phyloP scores from a whole-genome alignment of 495 filamentous ascomycete genomes.

The Penicillium paradoxum region DNA sequence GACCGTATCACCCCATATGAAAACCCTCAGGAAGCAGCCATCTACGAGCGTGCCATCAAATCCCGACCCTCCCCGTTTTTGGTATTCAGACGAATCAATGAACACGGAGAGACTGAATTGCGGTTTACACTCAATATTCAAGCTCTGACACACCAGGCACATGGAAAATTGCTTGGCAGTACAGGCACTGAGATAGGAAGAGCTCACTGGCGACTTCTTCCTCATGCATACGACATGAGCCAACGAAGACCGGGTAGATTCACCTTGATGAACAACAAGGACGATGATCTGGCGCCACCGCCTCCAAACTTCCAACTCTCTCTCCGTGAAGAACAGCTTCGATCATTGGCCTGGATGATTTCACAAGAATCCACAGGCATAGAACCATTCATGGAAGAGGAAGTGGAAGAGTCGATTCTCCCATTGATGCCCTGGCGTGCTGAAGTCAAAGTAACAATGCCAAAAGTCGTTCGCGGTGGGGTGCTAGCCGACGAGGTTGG shows the following conservation, averaged over 20 bases:
- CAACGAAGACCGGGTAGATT: slow-evolving; percentile 33
- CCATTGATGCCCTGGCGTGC: slow-evolving; percentile 56
- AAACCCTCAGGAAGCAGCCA: slow-evolving; percentile 39
- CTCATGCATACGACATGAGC: slow-evolving; percentile 37
- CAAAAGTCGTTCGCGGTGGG: slow-evolving; percentile 55
- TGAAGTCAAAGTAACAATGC: slow-evolving; percentile 45
- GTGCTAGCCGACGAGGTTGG: slow-evolving; percentile 73
- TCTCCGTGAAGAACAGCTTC: slow-evolving; percentile 51
- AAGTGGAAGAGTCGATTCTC: slow-evolving; percentile 63
- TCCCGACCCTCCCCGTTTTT: slow-evolving; percentile 44
- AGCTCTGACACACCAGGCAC: slow-evolving; percentile 53
- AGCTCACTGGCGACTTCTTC: slow-evolving; percentile 49
- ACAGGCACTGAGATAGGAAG: slow-evolving; percentile 10
- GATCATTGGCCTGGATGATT: slow-evolving; percentile 63
- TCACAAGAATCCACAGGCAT: slow-evolving; percentile 48
- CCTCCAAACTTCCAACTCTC: slow-evolving; percentile 38
- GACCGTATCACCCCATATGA: slow-evolving; percentile 36
- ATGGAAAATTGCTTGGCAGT: slow-evolving; percentile 28
- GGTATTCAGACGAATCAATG: slow-evolving; percentile 34
- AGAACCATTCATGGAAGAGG: slow-evolving; percentile 54
- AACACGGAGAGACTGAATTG: slow-evolving; percentile 25
- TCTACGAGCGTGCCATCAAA: slow-evolving; percentile 47
- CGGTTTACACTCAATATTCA: slow-evolving; percentile 51
- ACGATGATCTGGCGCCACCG: slow-evolving; percentile 29
- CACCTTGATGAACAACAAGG: slow-evolving; percentile 39